Percentiles rank a stretch among this genome's conserved stretches.
phyloP scores from a whole-genome alignment of 2,329 filamentous ascomycete species.

The Trichophyton verrucosum region DNA sequence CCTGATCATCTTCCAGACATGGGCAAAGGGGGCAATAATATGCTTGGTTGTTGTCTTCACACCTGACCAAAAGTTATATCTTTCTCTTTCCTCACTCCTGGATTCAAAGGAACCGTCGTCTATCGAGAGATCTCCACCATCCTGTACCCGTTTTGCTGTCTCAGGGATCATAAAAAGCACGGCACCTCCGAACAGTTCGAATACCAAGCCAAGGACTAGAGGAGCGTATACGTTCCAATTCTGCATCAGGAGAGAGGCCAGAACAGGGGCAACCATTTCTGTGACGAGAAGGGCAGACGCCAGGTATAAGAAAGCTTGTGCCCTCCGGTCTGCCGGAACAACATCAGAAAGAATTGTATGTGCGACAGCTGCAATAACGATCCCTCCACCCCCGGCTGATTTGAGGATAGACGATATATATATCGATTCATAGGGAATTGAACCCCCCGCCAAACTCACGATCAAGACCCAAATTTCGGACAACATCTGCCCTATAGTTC shows the following conservation, averaged over 20 bases:
- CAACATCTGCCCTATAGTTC: not conserved
- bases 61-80: not conserved
- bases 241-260: not conserved
- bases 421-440: not conserved
- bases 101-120: not conserved
- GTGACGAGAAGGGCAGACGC: not conserved
- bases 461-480: conserved; percentile 2
- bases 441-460: not conserved
- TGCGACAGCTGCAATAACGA: not conserved
- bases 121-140: not conserved
- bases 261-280: not conserved
- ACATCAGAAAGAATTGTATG: conserved; percentile 3
- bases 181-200: not conserved
- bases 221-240: not conserved
- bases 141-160: not conserved
- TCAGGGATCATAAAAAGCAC: not conserved
- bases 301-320: conserved; percentile 3
- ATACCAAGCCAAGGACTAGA: not conserved
- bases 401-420: conserved; percentile 1
- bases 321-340: not conserved
- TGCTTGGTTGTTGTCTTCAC: not conserved
- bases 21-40: not conserved
- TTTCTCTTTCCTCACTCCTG: not conserved
- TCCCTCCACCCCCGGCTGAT: not conserved
- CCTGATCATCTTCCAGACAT: not conserved